Conservation (phyloP, 1,139 yeast species). For the Lodderomyces jiufengensis region DNA sequence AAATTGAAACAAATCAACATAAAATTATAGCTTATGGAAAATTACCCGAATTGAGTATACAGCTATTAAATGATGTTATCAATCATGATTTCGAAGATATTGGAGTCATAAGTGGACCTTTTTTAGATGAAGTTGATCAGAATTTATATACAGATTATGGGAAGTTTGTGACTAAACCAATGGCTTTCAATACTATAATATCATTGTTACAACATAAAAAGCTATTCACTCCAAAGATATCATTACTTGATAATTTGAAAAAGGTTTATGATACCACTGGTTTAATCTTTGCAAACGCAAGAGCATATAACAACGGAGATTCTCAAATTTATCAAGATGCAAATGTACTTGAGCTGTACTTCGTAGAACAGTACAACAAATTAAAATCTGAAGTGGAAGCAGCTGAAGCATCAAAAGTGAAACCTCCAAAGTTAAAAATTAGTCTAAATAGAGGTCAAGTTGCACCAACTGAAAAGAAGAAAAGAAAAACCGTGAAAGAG, state of each 20-base stretch:
- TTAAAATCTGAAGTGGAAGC: slow-evolving; percentile 23
- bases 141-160: slow-evolving; percentile 60
- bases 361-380: slow-evolving; percentile 27
- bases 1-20: slow-evolving; percentile 5
- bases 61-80: slow-evolving; percentile 34
- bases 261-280: slow-evolving; percentile 47
- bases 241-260: slow-evolving; percentile 38
- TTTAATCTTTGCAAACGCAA: slow-evolving; percentile 56
- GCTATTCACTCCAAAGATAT: slow-evolving; percentile 27
- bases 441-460: slow-evolving; percentile 19
- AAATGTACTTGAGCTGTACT: slow-evolving; percentile 35
- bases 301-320: slow-evolving; percentile 52
- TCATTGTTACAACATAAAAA: slow-evolving; percentile 40
- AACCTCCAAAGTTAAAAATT: slow-evolving; percentile 20
- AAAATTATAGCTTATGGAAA: slow-evolving; percentile 18
- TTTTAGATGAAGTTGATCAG: slow-evolving; percentile 53
- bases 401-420: slow-evolving; percentile 10
- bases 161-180: slow-evolving; percentile 52
- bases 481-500: slow-evolving; percentile 19
- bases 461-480: slow-evolving; percentile 21
- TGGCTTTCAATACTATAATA: slow-evolving; percentile 49
- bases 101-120: slow-evolving; percentile 52
- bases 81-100: slow-evolving; percentile 41
- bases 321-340: slow-evolving; percentile 59
- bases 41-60: slow-evolving; percentile 23